A percentile compares a stretch with the other conserved stretches of the same genome.
Evolutionary conservation across 163 green algal species (phyloP).

Genomic region (Botryococcus braunii): DNA sequence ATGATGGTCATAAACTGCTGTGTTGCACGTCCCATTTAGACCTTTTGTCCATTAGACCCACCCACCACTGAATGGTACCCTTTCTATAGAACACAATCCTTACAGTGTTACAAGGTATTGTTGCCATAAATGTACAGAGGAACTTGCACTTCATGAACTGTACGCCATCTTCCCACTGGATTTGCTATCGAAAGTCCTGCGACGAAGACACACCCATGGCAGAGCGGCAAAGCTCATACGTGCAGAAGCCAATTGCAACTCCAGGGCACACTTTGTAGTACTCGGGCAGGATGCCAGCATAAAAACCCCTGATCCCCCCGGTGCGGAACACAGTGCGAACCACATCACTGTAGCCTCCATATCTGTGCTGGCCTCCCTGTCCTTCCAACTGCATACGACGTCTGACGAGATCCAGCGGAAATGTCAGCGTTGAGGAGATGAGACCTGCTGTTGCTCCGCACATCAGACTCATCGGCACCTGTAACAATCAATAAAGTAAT

Average conservation of each 20-base stretch:
- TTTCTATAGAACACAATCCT: too few species aligned
- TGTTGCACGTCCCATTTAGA: too few species aligned
- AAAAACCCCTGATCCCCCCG: slow-evolving; percentile 62
- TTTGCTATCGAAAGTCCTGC: too few species aligned
- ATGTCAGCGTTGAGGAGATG: slow-evolving; percentile 70
- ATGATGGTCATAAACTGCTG: too few species aligned
- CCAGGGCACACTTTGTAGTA: slow-evolving; percentile 72
- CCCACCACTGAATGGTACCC: too few species aligned
- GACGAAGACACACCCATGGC: not conserved
- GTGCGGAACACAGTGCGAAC: slow-evolving; percentile 13
- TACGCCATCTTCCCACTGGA: too few species aligned
- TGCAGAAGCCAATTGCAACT: slow-evolving; percentile 79
- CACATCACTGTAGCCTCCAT: slow-evolving; percentile 24
- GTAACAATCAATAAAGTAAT: too few species aligned
- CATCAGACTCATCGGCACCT: slow-evolving; percentile 39
- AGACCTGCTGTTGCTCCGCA: slow-evolving; percentile 66
- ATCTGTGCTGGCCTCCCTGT: slow-evolving; percentile 8
- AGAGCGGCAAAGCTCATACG: slow-evolving; percentile 54
- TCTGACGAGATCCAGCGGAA: slow-evolving; percentile 78
- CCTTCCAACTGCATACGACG: slow-evolving; percentile 70
- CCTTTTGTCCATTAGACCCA: too few species aligned
- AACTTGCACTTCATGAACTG: too few species aligned
- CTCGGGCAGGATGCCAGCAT: slow-evolving; percentile 73
- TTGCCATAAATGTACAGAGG: too few species aligned
- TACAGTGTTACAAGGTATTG: too few species aligned